These are phyloP conservation scores for Melaleuca quinquenervia DNA, from an alignment of 345 rosid species.

Conservation along the genomic window DNA sequence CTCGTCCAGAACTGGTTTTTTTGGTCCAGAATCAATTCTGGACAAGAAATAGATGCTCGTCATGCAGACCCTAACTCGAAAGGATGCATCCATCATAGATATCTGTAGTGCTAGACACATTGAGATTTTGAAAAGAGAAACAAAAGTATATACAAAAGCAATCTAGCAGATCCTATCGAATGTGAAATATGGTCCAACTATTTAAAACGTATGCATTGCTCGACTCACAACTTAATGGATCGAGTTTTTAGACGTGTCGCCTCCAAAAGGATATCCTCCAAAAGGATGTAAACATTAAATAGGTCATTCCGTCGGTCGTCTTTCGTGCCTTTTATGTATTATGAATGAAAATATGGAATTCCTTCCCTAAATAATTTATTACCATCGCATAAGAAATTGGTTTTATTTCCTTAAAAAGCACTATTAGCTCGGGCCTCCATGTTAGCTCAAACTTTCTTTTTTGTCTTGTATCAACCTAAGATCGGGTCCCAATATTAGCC, in stretches of 20 bases:
- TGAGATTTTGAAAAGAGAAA: neutral
- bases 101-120: neutral
- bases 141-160: neutral
- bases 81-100: neutral
- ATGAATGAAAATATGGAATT: neutral
- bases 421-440: neutral
- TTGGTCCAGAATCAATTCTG: too few relatives aligned
- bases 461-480: neutral
- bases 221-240: neutral
- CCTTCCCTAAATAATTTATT: neutral
- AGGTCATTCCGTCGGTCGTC: neutral
- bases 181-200: neutral
- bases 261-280: neutral
- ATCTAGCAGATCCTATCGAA: neutral
- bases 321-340: accelerated
- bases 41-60: too few relatives aligned
- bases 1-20: too few relatives aligned
- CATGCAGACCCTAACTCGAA: neutral
- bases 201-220: neutral
- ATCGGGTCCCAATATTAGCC: neutral
- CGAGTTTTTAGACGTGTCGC: neutral
- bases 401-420: neutral
- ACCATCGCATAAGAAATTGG: neutral
- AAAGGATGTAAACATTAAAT: neutral
- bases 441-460: neutral